Evolutionary conservation across 75 land plant species (phyloP).

Genomic region (Ceratopteris richardii): DNA sequence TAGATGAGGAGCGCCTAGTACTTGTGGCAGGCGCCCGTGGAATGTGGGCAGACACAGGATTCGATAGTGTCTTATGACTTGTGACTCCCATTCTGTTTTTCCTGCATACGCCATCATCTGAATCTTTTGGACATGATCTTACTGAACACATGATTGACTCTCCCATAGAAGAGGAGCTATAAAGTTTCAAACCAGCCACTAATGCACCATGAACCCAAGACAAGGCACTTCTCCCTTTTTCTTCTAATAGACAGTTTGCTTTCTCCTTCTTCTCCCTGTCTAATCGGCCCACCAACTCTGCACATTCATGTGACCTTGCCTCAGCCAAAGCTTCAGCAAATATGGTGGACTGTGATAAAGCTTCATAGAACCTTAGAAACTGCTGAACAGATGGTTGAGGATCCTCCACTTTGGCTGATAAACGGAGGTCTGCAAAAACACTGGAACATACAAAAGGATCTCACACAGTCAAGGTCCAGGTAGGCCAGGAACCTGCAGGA

Average conservation of each 20-base stretch:
- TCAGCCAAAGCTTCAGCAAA: constrained; percentile 20
- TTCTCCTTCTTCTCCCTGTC: not conserved
- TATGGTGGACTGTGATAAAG: constrained; percentile 9
- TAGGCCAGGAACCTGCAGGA: not conserved
- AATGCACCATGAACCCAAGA: constrained; percentile 89
- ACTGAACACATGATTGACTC: not conserved
- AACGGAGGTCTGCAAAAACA: constrained; percentile 17
- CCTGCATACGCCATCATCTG: constrained; percentile 1
- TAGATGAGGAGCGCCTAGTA: constrained; percentile 4
- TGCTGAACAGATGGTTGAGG: constrained; percentile 13
- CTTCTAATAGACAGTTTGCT: not conserved
- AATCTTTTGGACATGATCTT: constrained; percentile 5
- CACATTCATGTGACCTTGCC: not conserved
- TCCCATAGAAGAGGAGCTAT: constrained; percentile 37
- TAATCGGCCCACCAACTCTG: not conserved
- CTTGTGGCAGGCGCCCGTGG: not conserved
- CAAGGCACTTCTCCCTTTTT: constrained; percentile 23
- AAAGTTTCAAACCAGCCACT: constrained; percentile 58
- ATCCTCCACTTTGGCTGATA: constrained; percentile 10
- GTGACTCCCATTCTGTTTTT: constrained; percentile 19
- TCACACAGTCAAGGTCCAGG: not conserved
- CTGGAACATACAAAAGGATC: constrained; percentile 7
- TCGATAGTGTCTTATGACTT: constrained; percentile 21
- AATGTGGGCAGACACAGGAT: not conserved
- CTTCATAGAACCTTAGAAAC: constrained; percentile 21